A percentile compares a stretch with the other conserved stretches of the same genome.
These are phyloP conservation scores for Podaxis sp. DNA, from an alignment of 768 basidiomycete genomes.

Conservation along the genomic window DNA sequence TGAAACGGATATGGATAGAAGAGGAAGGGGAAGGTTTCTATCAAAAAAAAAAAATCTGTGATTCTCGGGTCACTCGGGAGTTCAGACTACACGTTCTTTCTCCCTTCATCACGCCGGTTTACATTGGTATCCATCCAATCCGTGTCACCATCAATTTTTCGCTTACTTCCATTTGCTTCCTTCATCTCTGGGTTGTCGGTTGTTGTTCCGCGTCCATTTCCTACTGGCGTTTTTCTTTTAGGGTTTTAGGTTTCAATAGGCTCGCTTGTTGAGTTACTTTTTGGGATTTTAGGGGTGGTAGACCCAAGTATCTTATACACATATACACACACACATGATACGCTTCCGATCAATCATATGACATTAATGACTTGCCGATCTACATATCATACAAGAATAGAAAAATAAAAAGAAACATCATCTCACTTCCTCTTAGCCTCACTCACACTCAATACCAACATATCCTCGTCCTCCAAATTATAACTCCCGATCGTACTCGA, in stretches of 20 bases:
- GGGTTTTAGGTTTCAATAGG: conserved; percentile 8
- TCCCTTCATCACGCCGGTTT: neutral
- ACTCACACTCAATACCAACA: conserved; percentile 71
- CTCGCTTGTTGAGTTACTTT: neutral
- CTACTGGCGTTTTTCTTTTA: neutral
- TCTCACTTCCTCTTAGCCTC: conserved; percentile 69
- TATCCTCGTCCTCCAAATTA: conserved; percentile 90
- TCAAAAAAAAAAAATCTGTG: neutral
- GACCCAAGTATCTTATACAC: conserved; percentile 13
- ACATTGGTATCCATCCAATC: neutral
- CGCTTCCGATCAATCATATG: neutral
- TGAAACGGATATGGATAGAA: neutral
- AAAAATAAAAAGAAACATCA: neutral
- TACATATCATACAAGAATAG: neutral
- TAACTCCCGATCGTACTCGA: conserved; percentile 77
- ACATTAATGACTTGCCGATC: neutral
- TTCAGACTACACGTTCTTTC: neutral
- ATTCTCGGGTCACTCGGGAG: neutral
- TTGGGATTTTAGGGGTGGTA: conserved; percentile 19
- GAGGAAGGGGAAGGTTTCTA: neutral
- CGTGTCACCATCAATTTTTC: neutral
- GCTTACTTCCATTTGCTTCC: neutral
- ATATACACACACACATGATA: neutral
- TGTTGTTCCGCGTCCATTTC: neutral
- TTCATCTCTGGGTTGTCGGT: neutral